Conservation (phyloP, 2,329 filamentous ascomycete genomes). For the Colletotrichum truncatum region DNA sequence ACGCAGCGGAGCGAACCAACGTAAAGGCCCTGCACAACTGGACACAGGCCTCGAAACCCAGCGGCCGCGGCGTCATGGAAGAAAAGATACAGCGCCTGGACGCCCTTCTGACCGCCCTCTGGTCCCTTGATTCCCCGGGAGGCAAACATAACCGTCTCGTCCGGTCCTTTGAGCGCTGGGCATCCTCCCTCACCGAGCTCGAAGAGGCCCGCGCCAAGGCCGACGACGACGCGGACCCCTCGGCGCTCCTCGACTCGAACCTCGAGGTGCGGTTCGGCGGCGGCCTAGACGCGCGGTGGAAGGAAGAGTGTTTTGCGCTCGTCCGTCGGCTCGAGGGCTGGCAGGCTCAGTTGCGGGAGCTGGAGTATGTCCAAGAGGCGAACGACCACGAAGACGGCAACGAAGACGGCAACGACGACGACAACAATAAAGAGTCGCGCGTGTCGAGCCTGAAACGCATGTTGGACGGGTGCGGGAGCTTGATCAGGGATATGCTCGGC, state of each 20-base stretch:
- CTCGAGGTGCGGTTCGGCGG: slow-evolving; percentile 59
- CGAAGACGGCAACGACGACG: slow-evolving; percentile 21
- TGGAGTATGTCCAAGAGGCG: slow-evolving; percentile 48
- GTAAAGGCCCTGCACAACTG: slow-evolving; percentile 62
- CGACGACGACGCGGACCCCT: slow-evolving; percentile 40
- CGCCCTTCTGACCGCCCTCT: slow-evolving; percentile 64
- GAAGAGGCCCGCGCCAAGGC: slow-evolving; percentile 51
- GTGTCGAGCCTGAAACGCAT: slow-evolving; percentile 55
- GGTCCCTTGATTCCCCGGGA: slow-evolving; percentile 63
- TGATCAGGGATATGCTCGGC: slow-evolving; percentile 68
- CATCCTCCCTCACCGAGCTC: slow-evolving; percentile 55
- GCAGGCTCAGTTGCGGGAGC: slow-evolving; percentile 55
- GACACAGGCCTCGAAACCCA: slow-evolving; percentile 45
- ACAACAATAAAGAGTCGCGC: slow-evolving; percentile 24
- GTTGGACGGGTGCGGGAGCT: slow-evolving; percentile 53
- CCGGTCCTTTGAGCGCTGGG: slow-evolving; percentile 69
- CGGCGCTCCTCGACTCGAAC: slow-evolving; percentile 40
- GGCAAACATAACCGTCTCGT: slow-evolving; percentile 66
- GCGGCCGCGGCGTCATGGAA: slow-evolving; percentile 51
- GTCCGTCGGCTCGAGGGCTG: slow-evolving; percentile 64
- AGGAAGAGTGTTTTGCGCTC: slow-evolving; percentile 63
- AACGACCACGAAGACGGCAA: slow-evolving; percentile 31
- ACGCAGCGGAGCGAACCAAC: slow-evolving; percentile 60
- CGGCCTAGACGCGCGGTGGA: slow-evolving; percentile 66
- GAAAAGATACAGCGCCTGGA: slow-evolving; percentile 68